Percentiles rank a stretch among this genome's conserved stretches.
phyloP scores from a whole-genome alignment of 73 alveolate species.

The Uronychia binucleata region DNA sequence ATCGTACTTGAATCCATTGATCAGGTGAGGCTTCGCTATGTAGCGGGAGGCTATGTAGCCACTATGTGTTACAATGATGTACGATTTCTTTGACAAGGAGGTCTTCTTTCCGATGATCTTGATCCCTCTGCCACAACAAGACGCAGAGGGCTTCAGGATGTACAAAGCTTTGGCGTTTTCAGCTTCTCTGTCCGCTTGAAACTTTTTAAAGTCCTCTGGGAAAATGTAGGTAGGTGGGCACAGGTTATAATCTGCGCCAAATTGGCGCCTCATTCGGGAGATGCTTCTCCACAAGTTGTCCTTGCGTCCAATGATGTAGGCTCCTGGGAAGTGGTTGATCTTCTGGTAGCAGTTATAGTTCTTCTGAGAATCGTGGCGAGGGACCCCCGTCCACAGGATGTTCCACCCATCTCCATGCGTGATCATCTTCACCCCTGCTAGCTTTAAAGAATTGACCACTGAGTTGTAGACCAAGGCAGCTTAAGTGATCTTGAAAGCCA shows the following conservation, averaged over 20 bases:
- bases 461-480: conserved; percentile 41
- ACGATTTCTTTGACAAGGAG: conserved; percentile 63
- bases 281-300: conserved; percentile 78
- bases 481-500: conserved; percentile 30
- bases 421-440: conserved; percentile 38
- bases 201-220: conserved; percentile 83
- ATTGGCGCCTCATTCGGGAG: conserved; percentile 58
- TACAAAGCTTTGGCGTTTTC: conserved; percentile 72
- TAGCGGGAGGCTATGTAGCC: conserved; percentile 83
- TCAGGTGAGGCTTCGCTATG: conserved; percentile 86
- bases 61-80: conserved; percentile 26
- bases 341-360: conserved; percentile 70
- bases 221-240: conserved; percentile 86
- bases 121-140: conserved; percentile 92
- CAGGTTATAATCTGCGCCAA: conserved; percentile 69
- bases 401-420: conserved; percentile 47
- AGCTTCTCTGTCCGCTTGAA: conserved; percentile 63
- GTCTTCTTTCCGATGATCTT: conserved; percentile 76
- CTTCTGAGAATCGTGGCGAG: conserved; percentile 48
- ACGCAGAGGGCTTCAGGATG: conserved; percentile 90
- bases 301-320: conserved; percentile 85
- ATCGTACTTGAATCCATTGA: conserved; percentile 90
- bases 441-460: conserved; percentile 30
- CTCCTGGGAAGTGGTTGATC: conserved; percentile 83
- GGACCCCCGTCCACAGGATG: conserved; percentile 41